These are phyloP conservation scores for Boletellus sp. DNA, from an alignment of 768 basidiomycete genomes.

Conservation along the genomic window DNA sequence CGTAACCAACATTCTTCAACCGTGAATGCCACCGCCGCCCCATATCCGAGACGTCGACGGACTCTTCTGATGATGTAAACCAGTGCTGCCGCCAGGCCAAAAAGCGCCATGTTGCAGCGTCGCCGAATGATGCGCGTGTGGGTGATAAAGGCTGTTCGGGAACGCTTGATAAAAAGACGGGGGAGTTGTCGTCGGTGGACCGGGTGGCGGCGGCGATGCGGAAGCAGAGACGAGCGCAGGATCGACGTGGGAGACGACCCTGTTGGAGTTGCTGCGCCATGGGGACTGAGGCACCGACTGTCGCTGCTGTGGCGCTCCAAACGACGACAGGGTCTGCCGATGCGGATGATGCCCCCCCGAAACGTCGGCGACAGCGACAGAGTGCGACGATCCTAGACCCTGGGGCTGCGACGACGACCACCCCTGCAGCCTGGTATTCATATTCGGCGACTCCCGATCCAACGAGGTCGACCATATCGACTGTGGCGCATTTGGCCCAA, in stretches of 20 bases:
- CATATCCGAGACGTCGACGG: conserved; percentile 19
- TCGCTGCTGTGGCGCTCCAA: conserved; percentile 11
- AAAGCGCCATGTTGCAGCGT: too few relatives aligned
- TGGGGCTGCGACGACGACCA: conserved; percentile 5
- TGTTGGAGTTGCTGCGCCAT: conserved; percentile 9
- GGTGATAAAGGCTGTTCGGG: conserved; percentile 14
- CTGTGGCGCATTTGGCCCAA: conserved; percentile 44
- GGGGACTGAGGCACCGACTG: not conserved
- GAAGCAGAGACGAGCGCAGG: conserved; percentile 22
- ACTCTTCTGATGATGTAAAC: conserved; percentile 17
- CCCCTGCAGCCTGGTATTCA: too few relatives aligned
- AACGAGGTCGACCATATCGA: conserved; percentile 68
- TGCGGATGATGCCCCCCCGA: conserved; percentile 17
- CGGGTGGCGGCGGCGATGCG: not conserved
- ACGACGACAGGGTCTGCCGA: conserved; percentile 14
- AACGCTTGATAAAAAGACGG: conserved; percentile 10
- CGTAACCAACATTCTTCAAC: conserved; percentile 10
- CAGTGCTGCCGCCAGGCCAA: conserved; percentile 4
- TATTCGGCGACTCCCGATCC: conserved; percentile 38
- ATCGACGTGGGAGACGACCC: conserved; percentile 12
- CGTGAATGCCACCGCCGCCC: conserved; percentile 18
- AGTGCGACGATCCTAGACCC: too few relatives aligned
- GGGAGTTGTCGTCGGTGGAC: conserved; percentile 3
- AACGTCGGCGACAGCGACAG: conserved; percentile 1
- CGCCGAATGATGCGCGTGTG: not conserved